A percentile compares a stretch with the other conserved stretches of the same genome.
These are phyloP conservation scores for Leptographium lundbergii DNA, from an alignment of 2,329 filamentous ascomycete species.

Conservation along the genomic window DNA sequence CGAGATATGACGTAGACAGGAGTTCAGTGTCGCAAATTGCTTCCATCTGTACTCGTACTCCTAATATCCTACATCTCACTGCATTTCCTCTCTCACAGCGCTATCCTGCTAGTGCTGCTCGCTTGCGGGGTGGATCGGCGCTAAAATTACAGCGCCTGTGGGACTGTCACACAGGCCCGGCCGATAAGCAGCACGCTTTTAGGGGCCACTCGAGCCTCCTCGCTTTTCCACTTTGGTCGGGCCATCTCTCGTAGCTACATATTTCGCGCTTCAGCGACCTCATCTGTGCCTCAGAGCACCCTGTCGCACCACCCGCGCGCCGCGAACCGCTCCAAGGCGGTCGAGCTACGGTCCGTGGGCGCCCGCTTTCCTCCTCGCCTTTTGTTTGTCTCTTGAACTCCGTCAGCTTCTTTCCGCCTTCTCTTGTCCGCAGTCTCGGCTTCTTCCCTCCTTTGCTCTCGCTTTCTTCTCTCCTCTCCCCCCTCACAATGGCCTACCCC, in stretches of 20 bases:
- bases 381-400: neutral
- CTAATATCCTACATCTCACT: too few relatives aligned
- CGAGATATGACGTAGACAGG: too few relatives aligned
- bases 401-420: neutral
- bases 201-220: neutral
- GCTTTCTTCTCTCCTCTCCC: neutral
- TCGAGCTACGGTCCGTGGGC: neutral
- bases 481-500: slow-evolving; percentile 19
- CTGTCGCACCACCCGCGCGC: neutral
- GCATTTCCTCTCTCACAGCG: too few relatives aligned
- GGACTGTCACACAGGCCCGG: neutral
- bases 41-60: too few relatives aligned
- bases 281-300: neutral
- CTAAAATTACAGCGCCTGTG: neutral
- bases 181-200: neutral
- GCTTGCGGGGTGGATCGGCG: neutral
- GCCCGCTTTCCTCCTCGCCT: neutral
- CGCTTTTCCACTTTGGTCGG: neutral
- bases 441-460: neutral
- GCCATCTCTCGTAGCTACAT: neutral
- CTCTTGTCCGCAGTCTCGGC: neutral
- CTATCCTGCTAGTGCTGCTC: neutral
- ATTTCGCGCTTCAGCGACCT: neutral
- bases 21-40: too few relatives aligned
- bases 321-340: neutral